Evolutionary conservation across 2,329 filamentous ascomycete genomes (phyloP).

Genomic region (Neonectria sp.): DNA sequence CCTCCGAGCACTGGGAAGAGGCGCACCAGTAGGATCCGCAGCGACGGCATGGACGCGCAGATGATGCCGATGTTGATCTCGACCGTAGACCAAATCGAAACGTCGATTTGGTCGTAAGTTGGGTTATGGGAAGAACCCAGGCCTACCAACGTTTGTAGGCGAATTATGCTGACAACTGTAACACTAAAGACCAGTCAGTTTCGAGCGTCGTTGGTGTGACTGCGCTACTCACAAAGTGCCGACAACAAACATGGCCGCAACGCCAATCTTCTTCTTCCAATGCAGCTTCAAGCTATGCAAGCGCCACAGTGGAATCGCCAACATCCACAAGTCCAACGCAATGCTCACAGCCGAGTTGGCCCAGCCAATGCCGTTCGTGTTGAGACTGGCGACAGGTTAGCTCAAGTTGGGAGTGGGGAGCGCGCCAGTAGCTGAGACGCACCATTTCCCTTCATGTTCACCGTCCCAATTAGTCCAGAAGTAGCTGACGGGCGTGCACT

Average conservation of each 20-base stretch:
- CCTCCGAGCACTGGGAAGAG: constrained; percentile 49
- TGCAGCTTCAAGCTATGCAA: constrained; percentile 53
- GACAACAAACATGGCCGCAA: constrained; percentile 60
- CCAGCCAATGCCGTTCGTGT: constrained; percentile 58
- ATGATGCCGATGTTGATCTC: constrained; percentile 56
- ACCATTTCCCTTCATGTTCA: constrained; percentile 56
- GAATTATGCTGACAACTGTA: constrained; percentile 51
- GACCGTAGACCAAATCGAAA: constrained; percentile 53
- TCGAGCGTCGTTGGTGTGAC: background rate
- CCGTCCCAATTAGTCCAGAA: constrained; percentile 61
- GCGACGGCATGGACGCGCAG: constrained; percentile 53
- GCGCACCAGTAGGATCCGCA: constrained; percentile 49
- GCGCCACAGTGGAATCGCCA: constrained; percentile 58
- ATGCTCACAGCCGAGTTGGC: constrained; percentile 60
- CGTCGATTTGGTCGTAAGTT: constrained; percentile 49
- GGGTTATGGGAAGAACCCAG: constrained; percentile 49
- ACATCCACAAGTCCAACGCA: constrained; percentile 59
- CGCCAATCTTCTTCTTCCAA: constrained; percentile 60
- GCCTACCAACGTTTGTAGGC: constrained; percentile 47
- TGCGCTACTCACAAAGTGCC: constrained; percentile 55
- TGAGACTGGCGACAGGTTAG: constrained; percentile 42
- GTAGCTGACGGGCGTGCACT: constrained; percentile 57
- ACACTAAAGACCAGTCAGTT: constrained; percentile 39
- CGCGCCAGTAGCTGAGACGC: constrained; percentile 1
- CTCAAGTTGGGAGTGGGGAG: background rate